Evolutionary conservation across 306 rosid genomes (phyloP).

Genomic region (Dicorynia guianensis): DNA sequence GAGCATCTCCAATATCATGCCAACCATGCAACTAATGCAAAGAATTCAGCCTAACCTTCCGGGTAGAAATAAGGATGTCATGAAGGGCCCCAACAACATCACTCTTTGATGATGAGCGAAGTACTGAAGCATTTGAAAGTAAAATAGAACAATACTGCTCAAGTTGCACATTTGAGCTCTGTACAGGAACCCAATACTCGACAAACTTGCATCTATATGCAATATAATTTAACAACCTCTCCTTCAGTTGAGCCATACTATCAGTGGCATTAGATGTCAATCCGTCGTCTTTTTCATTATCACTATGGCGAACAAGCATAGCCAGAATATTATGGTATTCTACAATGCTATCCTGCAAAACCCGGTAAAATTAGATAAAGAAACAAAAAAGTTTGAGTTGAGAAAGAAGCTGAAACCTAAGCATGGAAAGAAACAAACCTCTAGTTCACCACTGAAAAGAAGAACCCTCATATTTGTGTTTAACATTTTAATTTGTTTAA

Average conservation of each 20-base stretch:
- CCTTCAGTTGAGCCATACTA: conserved; percentile 56
- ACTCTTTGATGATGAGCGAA: conserved; percentile 59
- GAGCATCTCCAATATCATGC: conserved; percentile 24
- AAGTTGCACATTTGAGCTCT: conserved; percentile 77
- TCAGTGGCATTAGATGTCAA: not conserved
- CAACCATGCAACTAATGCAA: conserved; percentile 34
- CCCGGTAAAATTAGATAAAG: not conserved
- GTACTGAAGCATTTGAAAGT: conserved; percentile 64
- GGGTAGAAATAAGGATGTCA: conserved; percentile 58
- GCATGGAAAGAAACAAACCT: conserved; percentile 59
- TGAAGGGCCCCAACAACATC: conserved; percentile 62
- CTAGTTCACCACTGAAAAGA: conserved; percentile 50
- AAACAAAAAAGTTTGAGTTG: not conserved
- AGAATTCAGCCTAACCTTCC: conserved; percentile 72
- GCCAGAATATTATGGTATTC: conserved; percentile 50
- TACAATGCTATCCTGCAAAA: conserved; percentile 7
- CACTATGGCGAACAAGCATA: conserved; percentile 41
- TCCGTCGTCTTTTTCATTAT: conserved; percentile 16
- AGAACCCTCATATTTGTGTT: conserved; percentile 59
- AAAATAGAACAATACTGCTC: conserved; percentile 86
- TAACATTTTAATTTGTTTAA: conserved; percentile 53
- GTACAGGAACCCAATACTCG: conserved; percentile 96
- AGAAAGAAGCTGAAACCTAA: conserved; percentile 7
- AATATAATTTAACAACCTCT: conserved; percentile 60
- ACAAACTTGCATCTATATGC: conserved; percentile 61